phyloP scores from a whole-genome alignment of 2,329 filamentous ascomycete species.

The Verticillium longisporum region DNA sequence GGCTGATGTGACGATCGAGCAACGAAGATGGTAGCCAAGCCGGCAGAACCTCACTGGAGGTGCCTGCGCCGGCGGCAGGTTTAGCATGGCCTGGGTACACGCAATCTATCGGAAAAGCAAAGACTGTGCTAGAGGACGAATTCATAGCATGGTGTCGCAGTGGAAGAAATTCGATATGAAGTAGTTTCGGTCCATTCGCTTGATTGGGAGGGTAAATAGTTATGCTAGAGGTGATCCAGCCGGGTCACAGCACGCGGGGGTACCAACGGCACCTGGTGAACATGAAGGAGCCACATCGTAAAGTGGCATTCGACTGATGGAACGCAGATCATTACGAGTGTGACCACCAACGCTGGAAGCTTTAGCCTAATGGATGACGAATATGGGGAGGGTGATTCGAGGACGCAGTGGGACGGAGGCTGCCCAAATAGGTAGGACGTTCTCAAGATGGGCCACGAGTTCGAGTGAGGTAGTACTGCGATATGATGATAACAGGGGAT shows the following conservation, averaged over 20 bases:
- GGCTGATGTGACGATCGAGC: slow-evolving; percentile 1
- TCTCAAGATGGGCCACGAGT: neutral
- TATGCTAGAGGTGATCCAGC: neutral
- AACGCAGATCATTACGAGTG: neutral
- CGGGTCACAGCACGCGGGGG: neutral
- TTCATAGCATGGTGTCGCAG: neutral
- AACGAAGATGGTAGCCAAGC: slow-evolving; percentile 3
- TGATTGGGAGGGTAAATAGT: slow-evolving; percentile 3
- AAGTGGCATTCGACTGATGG: neutral
- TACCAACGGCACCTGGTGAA: neutral
- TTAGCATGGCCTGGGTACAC: neutral
- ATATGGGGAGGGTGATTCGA: neutral
- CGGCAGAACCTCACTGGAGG: slow-evolving; percentile 1
- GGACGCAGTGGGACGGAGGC: neutral
- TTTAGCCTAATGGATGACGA: neutral
- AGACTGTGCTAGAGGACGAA: neutral
- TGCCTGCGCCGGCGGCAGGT: neutral
- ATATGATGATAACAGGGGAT: neutral
- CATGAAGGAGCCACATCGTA: neutral
- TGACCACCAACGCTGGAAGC: neutral
- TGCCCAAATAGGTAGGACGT: neutral
- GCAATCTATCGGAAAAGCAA: neutral
- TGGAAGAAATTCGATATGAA: neutral
- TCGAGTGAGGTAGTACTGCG: neutral
- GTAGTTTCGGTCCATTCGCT: neutral